Base-by-base conservation (phyloP, 2,329 filamentous ascomycete species). In the Daldinia sp. region DNA sequence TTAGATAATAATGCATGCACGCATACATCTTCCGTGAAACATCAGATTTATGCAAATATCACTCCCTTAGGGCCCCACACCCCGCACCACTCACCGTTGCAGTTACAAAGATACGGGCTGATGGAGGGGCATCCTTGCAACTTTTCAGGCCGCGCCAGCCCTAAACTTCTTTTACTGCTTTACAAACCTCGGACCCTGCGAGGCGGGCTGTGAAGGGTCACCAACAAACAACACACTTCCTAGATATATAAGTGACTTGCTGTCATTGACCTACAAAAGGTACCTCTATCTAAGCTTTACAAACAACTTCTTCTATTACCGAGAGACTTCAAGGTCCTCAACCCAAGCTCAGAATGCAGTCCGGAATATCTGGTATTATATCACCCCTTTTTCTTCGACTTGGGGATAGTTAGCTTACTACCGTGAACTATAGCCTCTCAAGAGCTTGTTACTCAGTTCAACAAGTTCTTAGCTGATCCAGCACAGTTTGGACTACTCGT, bases 361-460 rank as follows among this genome's bases (percentile, higher is more conserved):
- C 92, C 39, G 91, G 92, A 80, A 93, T 93, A 74, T 88, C 90
- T 81, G 91, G 91, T 91, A 84, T 57, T 28, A 7, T 15, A 39
- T 41, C 6, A 55, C 18, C 48, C 37, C n/a, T n/a, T 26, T 15
- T 33, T 55, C 37, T 20, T 37, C 10, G 15, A 35, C 10, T 33
- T 20, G 15, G 37, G 23, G 15, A n/a, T 18, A 39, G 15, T 48
- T 37, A 65, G 35, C 66, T 63, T 46, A 46, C 54, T 18, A 2
- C 63, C 20, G 30, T 62, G 23, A 39, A 28, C 33, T 28, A 5
- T 18, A 93, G 93, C 91, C 72, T 94, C 93, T 63, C 81, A 90
- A 81, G 93, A 95, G 85, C 90, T 96, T 69, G 87, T 90, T 78
- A 83, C 88, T 75, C 86, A 92, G 74, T 94, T 96, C 85, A 89